Percentiles rank a stretch among this genome's conserved stretches.
Evolutionary conservation across 2,329 filamentous ascomycete genomes (phyloP).

Genomic region (Neonectria ditissima): DNA sequence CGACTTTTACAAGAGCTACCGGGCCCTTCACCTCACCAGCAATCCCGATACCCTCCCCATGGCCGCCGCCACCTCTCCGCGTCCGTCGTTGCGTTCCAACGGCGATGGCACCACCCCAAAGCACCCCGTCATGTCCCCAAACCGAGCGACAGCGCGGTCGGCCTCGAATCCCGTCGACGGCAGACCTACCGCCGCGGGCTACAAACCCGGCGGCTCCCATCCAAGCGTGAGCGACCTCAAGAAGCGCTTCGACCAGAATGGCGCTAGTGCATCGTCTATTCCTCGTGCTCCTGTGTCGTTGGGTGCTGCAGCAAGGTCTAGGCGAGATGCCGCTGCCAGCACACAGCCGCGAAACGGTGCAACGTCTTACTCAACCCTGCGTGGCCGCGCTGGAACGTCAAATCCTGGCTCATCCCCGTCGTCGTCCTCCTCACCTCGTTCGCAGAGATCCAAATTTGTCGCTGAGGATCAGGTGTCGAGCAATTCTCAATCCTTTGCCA

Average conservation of each 20-base stretch:
- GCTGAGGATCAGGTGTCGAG: conserved; percentile 64
- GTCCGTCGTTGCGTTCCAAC: conserved; percentile 61
- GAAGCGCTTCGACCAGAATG: conserved; percentile 79
- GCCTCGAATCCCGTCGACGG: conserved; percentile 68
- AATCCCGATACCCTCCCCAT: conserved; percentile 52
- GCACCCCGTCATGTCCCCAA: conserved; percentile 56
- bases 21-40: conserved; percentile 52
- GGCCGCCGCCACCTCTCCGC: conserved; percentile 56
- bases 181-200: conserved; percentile 49
- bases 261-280: conserved; percentile 47
- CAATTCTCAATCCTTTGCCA: conserved; percentile 70
- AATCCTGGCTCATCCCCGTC: conserved; percentile 31
- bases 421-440: conserved; percentile 46
- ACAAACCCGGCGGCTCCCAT: conserved; percentile 55
- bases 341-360: conserved; percentile 51
- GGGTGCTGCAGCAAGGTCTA: conserved; percentile 49
- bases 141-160: conserved; percentile 61
- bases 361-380: conserved; percentile 56
- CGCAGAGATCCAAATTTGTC: conserved; percentile 61
- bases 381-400: conserved; percentile 47
- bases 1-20: conserved; percentile 67
- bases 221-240: conserved; percentile 85
- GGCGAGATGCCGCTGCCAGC: conserved; percentile 50
- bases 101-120: conserved; percentile 63
- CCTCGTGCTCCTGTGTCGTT: conserved; percentile 52